A percentile compares a stretch with the other conserved stretches of the same genome.
These are phyloP conservation scores for Euphorbia peplus DNA, from an alignment of 345 rosid genomes.

Conservation along the genomic window DNA sequence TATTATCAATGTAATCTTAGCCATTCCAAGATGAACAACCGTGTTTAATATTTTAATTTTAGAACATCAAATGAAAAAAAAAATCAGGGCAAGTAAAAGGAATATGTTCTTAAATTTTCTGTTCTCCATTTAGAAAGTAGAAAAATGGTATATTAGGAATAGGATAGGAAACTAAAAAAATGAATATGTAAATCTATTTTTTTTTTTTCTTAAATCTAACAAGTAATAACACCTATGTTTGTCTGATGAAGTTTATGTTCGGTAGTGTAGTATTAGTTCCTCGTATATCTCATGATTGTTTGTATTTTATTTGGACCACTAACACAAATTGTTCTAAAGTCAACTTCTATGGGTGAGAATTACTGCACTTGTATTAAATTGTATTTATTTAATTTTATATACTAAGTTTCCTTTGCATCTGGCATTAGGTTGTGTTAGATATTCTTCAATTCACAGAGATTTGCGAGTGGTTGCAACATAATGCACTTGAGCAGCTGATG, in stretches of 20 bases:
- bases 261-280: background rate
- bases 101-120: too few relatives aligned
- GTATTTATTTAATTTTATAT: background rate
- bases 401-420: slow-evolving; percentile 16
- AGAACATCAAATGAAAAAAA: too few relatives aligned
- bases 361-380: background rate
- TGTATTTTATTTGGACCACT: background rate
- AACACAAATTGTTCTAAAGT: background rate
- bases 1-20: background rate
- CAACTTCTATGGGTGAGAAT: background rate
- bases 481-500: slow-evolving; percentile 70
- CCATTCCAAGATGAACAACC: background rate
- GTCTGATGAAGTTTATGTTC: background rate
- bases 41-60: too few relatives aligned
- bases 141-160: too few relatives aligned
- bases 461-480: slow-evolving; percentile 60
- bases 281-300: background rate
- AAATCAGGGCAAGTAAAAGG: too few relatives aligned
- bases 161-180: too few relatives aligned
- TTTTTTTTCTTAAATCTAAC: too few relatives aligned
- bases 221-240: too few relatives aligned
- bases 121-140: too few relatives aligned
- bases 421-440: slow-evolving; percentile 47
- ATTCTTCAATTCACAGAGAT: slow-evolving; percentile 50
- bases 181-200: too few relatives aligned